Conservation (phyloP, 2,329 filamentous ascomycete species). For the Trichoderma sp. region DNA sequence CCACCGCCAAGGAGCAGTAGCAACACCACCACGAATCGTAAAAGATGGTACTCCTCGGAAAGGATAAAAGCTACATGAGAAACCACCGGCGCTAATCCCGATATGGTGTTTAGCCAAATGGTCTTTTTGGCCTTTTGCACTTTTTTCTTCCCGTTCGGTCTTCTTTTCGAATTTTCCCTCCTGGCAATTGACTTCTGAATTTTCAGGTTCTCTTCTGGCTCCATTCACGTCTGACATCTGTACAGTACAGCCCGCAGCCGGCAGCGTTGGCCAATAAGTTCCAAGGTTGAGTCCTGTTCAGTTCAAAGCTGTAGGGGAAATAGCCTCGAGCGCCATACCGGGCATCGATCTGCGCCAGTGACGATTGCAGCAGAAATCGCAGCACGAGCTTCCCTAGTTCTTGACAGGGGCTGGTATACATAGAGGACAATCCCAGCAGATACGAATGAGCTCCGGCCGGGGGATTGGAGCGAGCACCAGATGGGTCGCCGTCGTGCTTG, state of each 20-base stretch:
- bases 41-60: conserved; percentile 10
- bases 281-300: not conserved
- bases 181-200: not conserved
- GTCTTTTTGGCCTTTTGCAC: not conserved
- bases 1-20: not conserved
- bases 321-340: conserved; percentile 4
- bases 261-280: not conserved
- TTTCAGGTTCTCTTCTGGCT: not conserved
- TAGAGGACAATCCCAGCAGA: conserved; percentile 1
- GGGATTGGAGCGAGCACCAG: not conserved
- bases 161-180: not conserved
- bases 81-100: not conserved
- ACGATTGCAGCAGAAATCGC: conserved; percentile 22
- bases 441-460: not conserved
- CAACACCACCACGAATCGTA: not conserved
- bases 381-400: conserved; percentile 19
- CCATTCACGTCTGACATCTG: not conserved
- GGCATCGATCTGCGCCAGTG: conserved; percentile 25
- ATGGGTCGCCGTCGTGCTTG: not conserved
- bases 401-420: conserved; percentile 8
- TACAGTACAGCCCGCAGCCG: not conserved
- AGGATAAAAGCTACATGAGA: not conserved
- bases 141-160: not conserved
- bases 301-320: not conserved
- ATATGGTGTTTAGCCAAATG: conserved; percentile 4